phyloP scores from a whole-genome alignment of 805 yeast species.

The Metschnikowia gelsemii region DNA sequence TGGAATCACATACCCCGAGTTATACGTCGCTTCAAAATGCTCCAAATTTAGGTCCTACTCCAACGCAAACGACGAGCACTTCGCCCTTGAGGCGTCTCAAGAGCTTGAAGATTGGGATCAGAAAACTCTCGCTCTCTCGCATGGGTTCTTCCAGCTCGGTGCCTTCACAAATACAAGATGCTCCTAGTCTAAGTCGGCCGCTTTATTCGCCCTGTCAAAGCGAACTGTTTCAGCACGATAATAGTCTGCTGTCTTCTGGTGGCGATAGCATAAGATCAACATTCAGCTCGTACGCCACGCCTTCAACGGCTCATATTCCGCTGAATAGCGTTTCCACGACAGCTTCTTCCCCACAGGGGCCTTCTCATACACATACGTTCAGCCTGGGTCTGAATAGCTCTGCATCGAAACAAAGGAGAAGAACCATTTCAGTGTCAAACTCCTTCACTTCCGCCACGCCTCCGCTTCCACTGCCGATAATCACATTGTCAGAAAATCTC shows the following conservation, averaged over 20 bases:
- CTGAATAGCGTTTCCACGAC: slow-evolving; percentile 5
- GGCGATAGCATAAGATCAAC: slow-evolving; percentile 16
- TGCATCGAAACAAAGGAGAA: slow-evolving; percentile 16
- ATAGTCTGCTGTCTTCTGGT: slow-evolving; percentile 17
- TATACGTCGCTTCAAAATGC: slow-evolving; percentile 5
- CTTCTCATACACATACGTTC: slow-evolving; percentile 16
- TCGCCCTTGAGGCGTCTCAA: slow-evolving; percentile 39
- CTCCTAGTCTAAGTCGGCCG: slow-evolving; percentile 1
- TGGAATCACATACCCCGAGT: slow-evolving; percentile 10
- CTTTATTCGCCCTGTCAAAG: slow-evolving; percentile 12
- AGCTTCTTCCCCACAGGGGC: slow-evolving; percentile 9
- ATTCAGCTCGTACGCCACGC: slow-evolving; percentile 15
- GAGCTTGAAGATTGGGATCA: slow-evolving; percentile 38
- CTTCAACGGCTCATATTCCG: neutral
- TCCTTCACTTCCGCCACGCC: slow-evolving; percentile 26
- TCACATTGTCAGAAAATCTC: slow-evolving; percentile 40
- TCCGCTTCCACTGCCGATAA: slow-evolving; percentile 37
- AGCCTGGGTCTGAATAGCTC: slow-evolving; percentile 15
- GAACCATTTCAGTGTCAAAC: slow-evolving; percentile 27
- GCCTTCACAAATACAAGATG: slow-evolving; percentile 5
- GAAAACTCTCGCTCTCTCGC: slow-evolving; percentile 34
- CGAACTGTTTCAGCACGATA: slow-evolving; percentile 13
- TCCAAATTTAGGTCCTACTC: slow-evolving; percentile 4
- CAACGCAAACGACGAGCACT: slow-evolving; percentile 11
- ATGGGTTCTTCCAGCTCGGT: slow-evolving; percentile 8